Evolutionary conservation across 768 basidiomycete genomes (phyloP), one percentile per base, ranked within the genome.

Genomic region (Chalciporus sphaerocephalus): DNA sequence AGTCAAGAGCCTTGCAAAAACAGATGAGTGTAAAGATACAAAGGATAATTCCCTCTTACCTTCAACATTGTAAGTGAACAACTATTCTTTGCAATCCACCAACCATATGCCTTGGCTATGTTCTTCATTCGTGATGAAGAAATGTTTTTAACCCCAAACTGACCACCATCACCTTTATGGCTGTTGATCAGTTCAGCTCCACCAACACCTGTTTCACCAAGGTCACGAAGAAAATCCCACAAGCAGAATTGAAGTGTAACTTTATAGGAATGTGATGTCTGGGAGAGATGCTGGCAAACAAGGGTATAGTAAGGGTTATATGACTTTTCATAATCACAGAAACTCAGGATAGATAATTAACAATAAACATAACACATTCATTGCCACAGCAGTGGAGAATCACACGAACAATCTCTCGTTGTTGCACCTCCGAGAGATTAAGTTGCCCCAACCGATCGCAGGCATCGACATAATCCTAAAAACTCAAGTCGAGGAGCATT

Each of bases 231-330:
- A 61, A 98, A 94, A 62, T 99, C 96, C 96, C 96, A 99, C 6
- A 98, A 69, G 55, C 84, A 90, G 64, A 90, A 98, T 59, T 97
- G 96, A 17, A 97, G 71, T 2, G 96, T 97, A 55, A 97, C 86
- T 58, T 81, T 89, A 72, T 92, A 84, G 5, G 86, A 79, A 60
- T 95, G 92, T 0, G 92, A 83, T 8, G 69, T 70, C 8, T 76
- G 73, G 58, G 90, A 89, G 22, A 97, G 80, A 11, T 90, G 83
- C 54, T 91, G 85, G 51, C 82, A 81, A 28, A 98, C 84, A 38
- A 98, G 81, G 6, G 90, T 79, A 66, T 98, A 98, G 67, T 91
- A 99, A 0, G 95, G 95, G 57, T 99, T 99, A 69, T 95, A 97
- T 1, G 76, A 64, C 62, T 85, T 88, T 68, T 96, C 95, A 92